Percentiles rank a stretch among this genome's conserved stretches.
These are phyloP conservation scores for Botrytis elliptica DNA, from an alignment of 2,329 filamentous ascomycete genomes.

Conservation along the genomic window DNA sequence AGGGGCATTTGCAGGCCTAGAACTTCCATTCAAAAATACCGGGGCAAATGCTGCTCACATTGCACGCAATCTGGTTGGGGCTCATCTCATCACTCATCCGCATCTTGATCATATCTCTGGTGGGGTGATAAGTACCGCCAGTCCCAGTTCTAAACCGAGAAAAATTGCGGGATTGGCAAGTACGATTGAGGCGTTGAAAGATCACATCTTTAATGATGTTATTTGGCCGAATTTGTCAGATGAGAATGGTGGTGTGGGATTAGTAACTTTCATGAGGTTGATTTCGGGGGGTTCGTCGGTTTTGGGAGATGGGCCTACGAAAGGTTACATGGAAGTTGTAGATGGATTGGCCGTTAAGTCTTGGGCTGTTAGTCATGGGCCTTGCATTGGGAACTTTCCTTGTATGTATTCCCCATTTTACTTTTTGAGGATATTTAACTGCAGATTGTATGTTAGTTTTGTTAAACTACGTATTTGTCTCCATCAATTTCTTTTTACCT, in stretches of 20 bases:
- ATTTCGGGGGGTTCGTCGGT: conserved; percentile 85
- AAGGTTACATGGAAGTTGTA: conserved; percentile 84
- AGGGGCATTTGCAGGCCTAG: conserved; percentile 79
- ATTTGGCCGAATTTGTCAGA: conserved; percentile 98
- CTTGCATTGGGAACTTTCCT: conserved; percentile 73
- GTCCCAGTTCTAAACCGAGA: conserved; percentile 79
- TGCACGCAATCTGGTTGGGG: conserved; percentile 75
- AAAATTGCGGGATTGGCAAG: conserved; percentile 80
- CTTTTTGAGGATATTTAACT: not conserved
- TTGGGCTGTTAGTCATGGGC: conserved; percentile 84
- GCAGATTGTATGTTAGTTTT: too few relatives aligned
- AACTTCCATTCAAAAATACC: conserved; percentile 64
- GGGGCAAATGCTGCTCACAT: conserved; percentile 80
- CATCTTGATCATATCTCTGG: conserved; percentile 86
- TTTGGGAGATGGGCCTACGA: conserved; percentile 74
- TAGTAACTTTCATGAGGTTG: conserved; percentile 86
- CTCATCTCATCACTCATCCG: conserved; percentile 93
- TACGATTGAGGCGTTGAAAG: conserved; percentile 90
- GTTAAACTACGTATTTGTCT: not conserved
- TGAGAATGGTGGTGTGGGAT: conserved; percentile 89
- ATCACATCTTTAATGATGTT: conserved; percentile 94
- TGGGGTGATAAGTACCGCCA: conserved; percentile 79
- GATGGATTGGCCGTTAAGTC: conserved; percentile 87
- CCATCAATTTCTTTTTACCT: not conserved
- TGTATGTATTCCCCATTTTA: conserved; percentile 53